Conservation (phyloP, 1,284 basidiomycete genomes). For the Wolfiporia cocos region DNA sequence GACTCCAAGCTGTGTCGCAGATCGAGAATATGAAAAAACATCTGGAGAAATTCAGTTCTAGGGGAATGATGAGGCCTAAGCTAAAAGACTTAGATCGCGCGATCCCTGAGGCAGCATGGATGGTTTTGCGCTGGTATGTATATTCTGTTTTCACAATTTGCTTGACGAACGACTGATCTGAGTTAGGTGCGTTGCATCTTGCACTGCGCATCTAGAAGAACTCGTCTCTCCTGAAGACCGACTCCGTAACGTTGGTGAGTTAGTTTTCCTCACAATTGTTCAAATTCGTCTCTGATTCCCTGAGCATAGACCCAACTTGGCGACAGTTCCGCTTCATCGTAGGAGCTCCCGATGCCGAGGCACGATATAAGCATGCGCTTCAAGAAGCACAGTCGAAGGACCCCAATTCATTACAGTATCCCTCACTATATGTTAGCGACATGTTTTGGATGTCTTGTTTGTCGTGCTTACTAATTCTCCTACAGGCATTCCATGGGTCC, state of each 20-base stretch:
- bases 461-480: background rate
- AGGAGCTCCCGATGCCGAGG: slow-evolving; percentile 60
- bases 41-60: slow-evolving; percentile 39
- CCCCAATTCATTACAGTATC: slow-evolving; percentile 37
- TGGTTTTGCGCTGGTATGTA: slow-evolving; percentile 47
- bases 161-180: background rate
- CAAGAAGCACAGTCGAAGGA: slow-evolving; percentile 29
- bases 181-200: slow-evolving; percentile 56
- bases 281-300: background rate
- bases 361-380: slow-evolving; percentile 45
- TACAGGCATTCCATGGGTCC: slow-evolving; percentile 59
- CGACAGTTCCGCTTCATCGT: slow-evolving; percentile 59
- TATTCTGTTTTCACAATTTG: background rate
- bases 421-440: slow-evolving; percentile 46
- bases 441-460: background rate
- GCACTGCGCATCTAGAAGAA: slow-evolving; percentile 59
- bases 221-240: slow-evolving; percentile 41
- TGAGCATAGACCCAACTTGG: slow-evolving; percentile 35
- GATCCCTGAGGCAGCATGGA: slow-evolving; percentile 52
- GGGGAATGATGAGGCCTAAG: slow-evolving; percentile 42
- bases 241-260: slow-evolving; percentile 44
- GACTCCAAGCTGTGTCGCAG: slow-evolving; percentile 24
- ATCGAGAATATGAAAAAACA: slow-evolving; percentile 50
- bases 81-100: slow-evolving; percentile 41
- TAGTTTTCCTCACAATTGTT: background rate